Evolutionary conservation across 78 protist species (phyloP), one percentile per base, ranked within the genome.

Genomic region (Dictyostelium purpureum): DNA sequence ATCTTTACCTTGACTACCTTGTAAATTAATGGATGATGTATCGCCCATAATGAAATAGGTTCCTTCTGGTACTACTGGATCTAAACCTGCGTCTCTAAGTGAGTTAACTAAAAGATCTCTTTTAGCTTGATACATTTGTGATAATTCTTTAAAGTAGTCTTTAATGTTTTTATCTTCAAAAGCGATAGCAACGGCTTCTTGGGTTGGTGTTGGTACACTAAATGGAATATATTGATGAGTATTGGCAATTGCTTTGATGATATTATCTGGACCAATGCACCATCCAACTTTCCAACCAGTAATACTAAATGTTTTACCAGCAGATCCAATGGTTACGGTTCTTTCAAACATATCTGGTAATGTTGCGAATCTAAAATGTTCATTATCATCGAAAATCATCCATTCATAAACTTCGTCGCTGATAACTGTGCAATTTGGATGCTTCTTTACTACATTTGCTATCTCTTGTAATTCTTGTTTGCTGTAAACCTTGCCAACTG

Each of bases 271-370:
- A 26, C 94, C 98, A 11, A 94, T 78, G 47, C 56, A 26, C 98
- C 98, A 96, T 12, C 98, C 98, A 21, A 94, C 61, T 33, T 95
- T 95, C 96, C 96, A 96, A 31, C 97, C 97, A 24, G 97, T 96
- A 38, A 94, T 89, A 21, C 79, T 45, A 70, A 96, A 94, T 28
- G 89, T 90, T 79, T 97, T 97, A 10, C 97, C 97, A 5, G 96
- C 95, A 0, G 93, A 73, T 31, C 96, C 96, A 24, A 97, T 49
- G 0, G 96, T 85, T 31, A 97, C 69, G 9, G 98, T 96, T 24
- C 97, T 2, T n/a, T 90, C 94, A 31, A 54, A 79, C 94, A 90
- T 90, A 28, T 45, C 88, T 6, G 88, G 88, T 14, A 90, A 19
- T 4, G 79, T 81, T 33, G 94, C 94, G n/a, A 81, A 47, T 61